Evolutionary conservation across 2,329 filamentous ascomycete genomes (phyloP), one percentile per base, ranked within the genome.

Genomic region (Sarocladium brachiariae): DNA sequence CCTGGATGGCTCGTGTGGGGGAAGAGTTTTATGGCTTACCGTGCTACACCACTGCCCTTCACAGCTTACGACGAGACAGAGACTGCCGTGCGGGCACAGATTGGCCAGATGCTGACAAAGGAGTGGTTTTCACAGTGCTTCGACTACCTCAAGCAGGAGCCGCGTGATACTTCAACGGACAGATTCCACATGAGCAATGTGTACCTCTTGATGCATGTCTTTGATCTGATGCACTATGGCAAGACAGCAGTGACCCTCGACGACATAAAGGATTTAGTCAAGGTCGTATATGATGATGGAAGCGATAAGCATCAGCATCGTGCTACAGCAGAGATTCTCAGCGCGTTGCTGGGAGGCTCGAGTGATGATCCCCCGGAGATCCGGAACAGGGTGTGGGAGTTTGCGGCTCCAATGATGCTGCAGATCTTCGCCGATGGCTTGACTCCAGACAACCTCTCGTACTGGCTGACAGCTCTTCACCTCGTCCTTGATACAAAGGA

Each of bases 271-370:
- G 84, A 91, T 58, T 75, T 96, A 53, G 81, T 87, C 4, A 73
- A 79, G 52, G 80, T 81, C 2, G 83, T 95, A 1, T 97, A 89
- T 61, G 92, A 85, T 13, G 92, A 99, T 65, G 93, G 95, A 9
- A 93, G 84, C 59, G 93, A 99, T 65, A 96, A 96, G 68, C 93
- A 99, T 65, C 92, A 99, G 65, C 93, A 99, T 65, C 87, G 93
- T 49, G 93, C 93, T 14, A 96, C 93, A 2, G 82, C 93, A 0
- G 93, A 99, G 68, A 96, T 99, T 51, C 73, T 99, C 47, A 90
- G 88, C 13, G 91, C 89, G 4, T 69, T 99, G 59, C 75, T 99
- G 23, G 83, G 84, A 14, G 89, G 88, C 31, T 89, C 89, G 14
- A 80, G 84, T 46, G 91, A 96, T 58, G 83, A 89, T 24, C 83